These are phyloP conservation scores for Hypoxylon sp. DNA, from an alignment of 2,329 filamentous ascomycete genomes.

Conservation along the genomic window DNA sequence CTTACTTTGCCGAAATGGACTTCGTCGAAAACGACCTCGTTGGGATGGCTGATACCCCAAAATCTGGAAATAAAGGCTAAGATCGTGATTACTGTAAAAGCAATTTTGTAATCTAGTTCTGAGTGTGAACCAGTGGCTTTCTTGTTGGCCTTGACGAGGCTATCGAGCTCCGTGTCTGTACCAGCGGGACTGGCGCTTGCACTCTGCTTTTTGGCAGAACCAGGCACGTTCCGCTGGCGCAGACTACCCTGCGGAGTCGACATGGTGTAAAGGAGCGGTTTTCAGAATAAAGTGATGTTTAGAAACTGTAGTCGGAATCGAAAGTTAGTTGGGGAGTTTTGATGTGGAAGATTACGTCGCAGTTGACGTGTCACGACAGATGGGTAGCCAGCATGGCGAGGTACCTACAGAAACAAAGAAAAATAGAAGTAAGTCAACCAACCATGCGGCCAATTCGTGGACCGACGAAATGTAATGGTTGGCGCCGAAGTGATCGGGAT, in stretches of 20 bases:
- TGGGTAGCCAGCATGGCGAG: neutral
- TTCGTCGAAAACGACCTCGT: conserved; percentile 98
- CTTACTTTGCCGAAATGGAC: conserved; percentile 99
- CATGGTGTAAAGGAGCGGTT: conserved; percentile 51
- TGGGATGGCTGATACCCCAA: conserved; percentile 94
- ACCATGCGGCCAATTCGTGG: conserved; percentile 36
- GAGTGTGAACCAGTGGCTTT: conserved; percentile 59
- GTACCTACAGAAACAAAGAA: conserved; percentile 44
- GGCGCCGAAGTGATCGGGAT: conserved; percentile 29
- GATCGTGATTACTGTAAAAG: conserved; percentile 79
- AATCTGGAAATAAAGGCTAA: conserved; percentile 93
- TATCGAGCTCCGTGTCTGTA: conserved; percentile 64
- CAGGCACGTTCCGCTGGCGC: conserved; percentile 69
- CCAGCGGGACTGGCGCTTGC: conserved; percentile 54
- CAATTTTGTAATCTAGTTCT: conserved; percentile 89
- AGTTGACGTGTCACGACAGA: conserved; percentile 29
- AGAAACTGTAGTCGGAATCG: conserved; percentile 23
- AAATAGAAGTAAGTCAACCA: conserved; percentile 38
- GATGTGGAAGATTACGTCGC: conserved; percentile 31
- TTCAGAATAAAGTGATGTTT: conserved; percentile 33
- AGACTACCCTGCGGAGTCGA: conserved; percentile 68
- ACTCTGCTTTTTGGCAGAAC: conserved; percentile 64
- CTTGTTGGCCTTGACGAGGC: conserved; percentile 58
- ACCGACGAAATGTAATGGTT: conserved; percentile 33
- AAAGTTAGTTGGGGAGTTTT: conserved; percentile 23